Base-by-base conservation (phyloP, 164 flowering plant species). In the Nelumbo lutea region DNA sequence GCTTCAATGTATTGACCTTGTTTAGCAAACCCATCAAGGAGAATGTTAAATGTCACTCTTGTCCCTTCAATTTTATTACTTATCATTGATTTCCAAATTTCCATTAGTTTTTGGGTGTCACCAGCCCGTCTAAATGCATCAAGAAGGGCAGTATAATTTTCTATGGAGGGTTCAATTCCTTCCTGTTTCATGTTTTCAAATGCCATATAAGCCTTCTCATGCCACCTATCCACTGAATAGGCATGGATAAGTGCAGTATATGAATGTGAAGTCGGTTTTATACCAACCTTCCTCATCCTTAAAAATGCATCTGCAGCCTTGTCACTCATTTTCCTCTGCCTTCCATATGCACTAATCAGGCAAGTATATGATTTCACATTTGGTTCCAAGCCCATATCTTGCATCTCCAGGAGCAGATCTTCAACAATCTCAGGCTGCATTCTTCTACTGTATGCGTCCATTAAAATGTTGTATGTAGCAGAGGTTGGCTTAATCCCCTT, bases 221-320 rank as follows among this genome's bases (percentile, higher is more conserved):
- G 97, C 96, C 93, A 89, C 14, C 90, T 90, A 71, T 78, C 66
- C 5, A 91, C 72, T 9, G 98, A 85, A 81, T 87, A 94, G 15
- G 98, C 95, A 78, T 91, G 96, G 62, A 94, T 86, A 42, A 94
- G 89, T 68, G 95, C 93, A 50, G 97, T 94, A 66, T 86, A 91
- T 3, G 96, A 87, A 80, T 90, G 90, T 9, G 93, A 85, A 65
- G 84, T 85, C 4, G 98, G 96, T 70, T 73, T 80, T 70, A 94
- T 80, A 68, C 96, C 90, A 59, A 68, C 79, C 78, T 81, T 87
- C 80, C 77, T 94, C 98, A 91, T 94, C 80, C 83, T 86, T 78
- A 85, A 81, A 71, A 91, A 94, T 43, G 91, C 96, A 83, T 88
- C 82, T 13, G 90, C 90, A 77, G 98, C 98, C 88, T 69, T 83